Conservation (phyloP, 1,284 basidiomycete species). For the Athelia psychrophila region DNA sequence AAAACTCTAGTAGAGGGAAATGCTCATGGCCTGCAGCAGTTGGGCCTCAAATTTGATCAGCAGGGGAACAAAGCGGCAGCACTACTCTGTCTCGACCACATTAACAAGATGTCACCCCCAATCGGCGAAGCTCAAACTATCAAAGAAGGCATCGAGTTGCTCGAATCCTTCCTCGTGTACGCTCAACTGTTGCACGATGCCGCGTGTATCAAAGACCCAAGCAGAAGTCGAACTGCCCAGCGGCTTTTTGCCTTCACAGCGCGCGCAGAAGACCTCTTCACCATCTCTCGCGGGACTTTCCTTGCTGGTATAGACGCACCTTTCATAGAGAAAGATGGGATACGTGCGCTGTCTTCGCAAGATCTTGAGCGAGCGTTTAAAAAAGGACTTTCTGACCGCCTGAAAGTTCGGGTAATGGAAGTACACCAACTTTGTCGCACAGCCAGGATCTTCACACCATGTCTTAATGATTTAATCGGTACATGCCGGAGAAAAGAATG, state of each 20-base stretch:
- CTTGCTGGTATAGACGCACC: constrained; percentile 10
- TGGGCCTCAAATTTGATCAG: constrained; percentile 23
- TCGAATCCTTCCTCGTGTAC: constrained; percentile 36
- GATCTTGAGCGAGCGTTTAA: background rate
- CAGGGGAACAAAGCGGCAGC: constrained; percentile 29
- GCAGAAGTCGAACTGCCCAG: constrained; percentile 18
- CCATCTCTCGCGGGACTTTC: constrained; percentile 22
- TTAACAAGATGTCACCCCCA: constrained; percentile 19
- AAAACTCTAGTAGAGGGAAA: constrained; percentile 27
- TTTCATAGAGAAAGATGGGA: background rate
- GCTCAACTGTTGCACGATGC: constrained; percentile 28
- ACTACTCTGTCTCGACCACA: constrained; percentile 40
- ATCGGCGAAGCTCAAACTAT: constrained; percentile 11
- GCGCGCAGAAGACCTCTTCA: constrained; percentile 19
- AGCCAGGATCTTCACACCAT: background rate
- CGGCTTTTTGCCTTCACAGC: constrained; percentile 37
- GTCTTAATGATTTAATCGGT: background rate
- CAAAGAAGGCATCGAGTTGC: constrained; percentile 24
- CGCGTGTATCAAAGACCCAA: constrained; percentile 23
- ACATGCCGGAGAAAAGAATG: background rate
- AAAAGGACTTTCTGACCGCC: background rate
- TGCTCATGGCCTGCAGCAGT: constrained; percentile 18
- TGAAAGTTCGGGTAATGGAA: background rate
- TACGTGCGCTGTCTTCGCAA: background rate
- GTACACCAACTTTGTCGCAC: background rate